phyloP scores from a whole-genome alignment of 768 basidiomycete species.

The Mycena chlorophos region DNA sequence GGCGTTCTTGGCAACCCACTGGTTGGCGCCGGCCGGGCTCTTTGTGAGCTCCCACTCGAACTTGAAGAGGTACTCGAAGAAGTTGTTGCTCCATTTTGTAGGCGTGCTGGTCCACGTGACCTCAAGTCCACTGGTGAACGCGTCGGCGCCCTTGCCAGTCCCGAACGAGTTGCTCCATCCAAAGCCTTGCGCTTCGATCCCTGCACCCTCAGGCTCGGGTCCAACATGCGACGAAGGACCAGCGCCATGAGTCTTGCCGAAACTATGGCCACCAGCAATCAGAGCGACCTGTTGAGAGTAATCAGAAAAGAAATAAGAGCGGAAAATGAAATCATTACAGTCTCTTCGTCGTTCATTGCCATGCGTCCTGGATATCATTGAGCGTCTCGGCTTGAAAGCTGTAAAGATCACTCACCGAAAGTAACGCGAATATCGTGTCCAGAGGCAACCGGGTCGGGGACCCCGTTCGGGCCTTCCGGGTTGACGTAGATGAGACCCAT shows the following conservation, averaged over 20 bases:
- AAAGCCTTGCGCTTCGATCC: background rate
- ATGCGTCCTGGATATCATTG: too few relatives aligned
- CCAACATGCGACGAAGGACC: background rate
- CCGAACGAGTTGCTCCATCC: background rate
- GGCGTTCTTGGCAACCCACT: slow-evolving; percentile 1
- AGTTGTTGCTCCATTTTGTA: slow-evolving; percentile 1
- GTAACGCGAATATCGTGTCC: slow-evolving; percentile 1
- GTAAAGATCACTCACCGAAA: too few relatives aligned
- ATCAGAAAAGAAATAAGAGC: too few relatives aligned
- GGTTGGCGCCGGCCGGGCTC: slow-evolving; percentile 1
- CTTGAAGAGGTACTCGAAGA: slow-evolving; percentile 4
- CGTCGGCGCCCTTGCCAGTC: background rate
- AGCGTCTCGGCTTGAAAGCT: too few relatives aligned
- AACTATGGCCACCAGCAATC: background rate
- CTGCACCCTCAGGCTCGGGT: background rate
- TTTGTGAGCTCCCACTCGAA: slow-evolving; percentile 1
- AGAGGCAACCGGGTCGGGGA: slow-evolving; percentile 1
- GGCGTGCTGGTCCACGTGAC: slow-evolving; percentile 2
- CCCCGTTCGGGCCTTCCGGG: background rate
- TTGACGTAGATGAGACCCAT: slow-evolving; percentile 5
- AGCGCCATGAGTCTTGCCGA: background rate
- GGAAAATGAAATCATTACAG: too few relatives aligned
- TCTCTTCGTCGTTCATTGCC: slow-evolving; percentile 4
- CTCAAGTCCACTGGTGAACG: background rate
- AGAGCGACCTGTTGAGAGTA: too few relatives aligned